Conservation (phyloP, 176 grass and related monocot genomes). For the Melocanna baccifera region DNA sequence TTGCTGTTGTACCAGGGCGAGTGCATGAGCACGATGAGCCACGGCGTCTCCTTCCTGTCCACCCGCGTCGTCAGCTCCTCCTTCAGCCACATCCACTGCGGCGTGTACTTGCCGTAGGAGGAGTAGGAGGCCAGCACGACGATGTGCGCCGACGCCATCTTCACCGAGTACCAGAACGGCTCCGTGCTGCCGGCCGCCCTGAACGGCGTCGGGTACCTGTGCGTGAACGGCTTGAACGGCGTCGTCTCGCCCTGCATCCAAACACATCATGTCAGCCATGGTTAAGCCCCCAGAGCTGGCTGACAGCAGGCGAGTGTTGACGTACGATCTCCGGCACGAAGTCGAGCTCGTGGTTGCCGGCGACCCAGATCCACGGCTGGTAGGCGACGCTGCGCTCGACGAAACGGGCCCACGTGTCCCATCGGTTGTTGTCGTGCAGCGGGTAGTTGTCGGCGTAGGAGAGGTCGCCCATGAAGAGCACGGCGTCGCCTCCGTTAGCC, state of each 20-base stretch:
- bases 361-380: slow-evolving; percentile 66
- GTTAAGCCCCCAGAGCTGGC: neutral
- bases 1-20: slow-evolving; percentile 79
- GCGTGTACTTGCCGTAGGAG: slow-evolving; percentile 71
- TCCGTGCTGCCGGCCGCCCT: slow-evolving; percentile 38
- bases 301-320: neutral
- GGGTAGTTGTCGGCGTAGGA: slow-evolving; percentile 66
- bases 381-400: slow-evolving; percentile 56
- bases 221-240: slow-evolving; percentile 60
- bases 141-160: slow-evolving; percentile 40
- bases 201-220: slow-evolving; percentile 56
- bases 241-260: slow-evolving; percentile 30
- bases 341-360: slow-evolving; percentile 76
- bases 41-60: slow-evolving; percentile 43
- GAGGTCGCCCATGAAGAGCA: slow-evolving; percentile 68
- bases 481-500: slow-evolving; percentile 25
- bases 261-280: neutral
- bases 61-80: slow-evolving; percentile 38
- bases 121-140: slow-evolving; percentile 60
- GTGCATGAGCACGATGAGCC: slow-evolving; percentile 60
- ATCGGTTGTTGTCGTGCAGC: slow-evolving; percentile 58
- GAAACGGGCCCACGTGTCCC: slow-evolving; percentile 69
- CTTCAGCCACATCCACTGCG: slow-evolving; percentile 60
- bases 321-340: slow-evolving; percentile 40
- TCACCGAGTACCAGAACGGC: slow-evolving; percentile 61